Percentiles rank a stretch among this genome's conserved stretches.
These are phyloP conservation scores for Bruguiera sexangula DNA, from an alignment of 345 rosid species.

Conservation along the genomic window DNA sequence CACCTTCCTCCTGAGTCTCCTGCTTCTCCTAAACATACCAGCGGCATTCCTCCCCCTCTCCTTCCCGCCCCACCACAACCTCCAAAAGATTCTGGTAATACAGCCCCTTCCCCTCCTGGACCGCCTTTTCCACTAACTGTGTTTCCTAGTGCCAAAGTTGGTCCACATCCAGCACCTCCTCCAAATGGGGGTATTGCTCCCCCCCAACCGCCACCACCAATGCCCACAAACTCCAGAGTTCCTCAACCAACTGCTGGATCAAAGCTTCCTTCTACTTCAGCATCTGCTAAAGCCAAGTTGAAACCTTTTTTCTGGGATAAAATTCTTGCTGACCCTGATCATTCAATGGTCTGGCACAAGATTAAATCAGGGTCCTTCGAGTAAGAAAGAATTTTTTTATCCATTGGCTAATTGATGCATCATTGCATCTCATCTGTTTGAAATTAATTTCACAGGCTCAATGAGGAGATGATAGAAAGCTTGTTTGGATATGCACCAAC, in stretches of 20 bases:
- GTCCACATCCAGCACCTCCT: constrained; percentile 48
- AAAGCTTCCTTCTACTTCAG: constrained; percentile 24
- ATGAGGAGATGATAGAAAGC: constrained; percentile 95
- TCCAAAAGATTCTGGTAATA: constrained; percentile 29
- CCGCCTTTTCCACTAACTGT: constrained; percentile 39
- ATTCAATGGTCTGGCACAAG: constrained; percentile 97
- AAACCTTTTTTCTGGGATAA: constrained; percentile 99
- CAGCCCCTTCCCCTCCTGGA: constrained; percentile 38
- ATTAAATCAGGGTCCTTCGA: constrained; percentile 94
- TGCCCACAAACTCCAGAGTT: constrained; percentile 45
- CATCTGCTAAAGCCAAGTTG: constrained; percentile 72
- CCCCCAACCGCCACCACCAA: constrained; percentile 58
- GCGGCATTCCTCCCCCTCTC: constrained; percentile 26
- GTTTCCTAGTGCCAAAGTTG: constrained; percentile 13
- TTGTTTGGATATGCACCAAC: constrained; percentile 69
- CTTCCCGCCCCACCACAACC: constrained; percentile 49
- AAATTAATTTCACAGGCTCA: constrained; percentile 56
- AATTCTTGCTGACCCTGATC: constrained; percentile 79
- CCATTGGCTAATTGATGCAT: constrained; percentile 3
- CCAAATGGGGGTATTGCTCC: neutral
- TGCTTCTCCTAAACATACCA: constrained; percentile 47
- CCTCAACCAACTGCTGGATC: constrained; percentile 35
- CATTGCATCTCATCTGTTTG: constrained; percentile 10
- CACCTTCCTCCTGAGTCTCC: constrained; percentile 85
- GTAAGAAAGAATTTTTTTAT: constrained; percentile 40